Conservation (phyloP, 2,329 filamentous ascomycete species). For the Claviceps fusiformis region DNA sequence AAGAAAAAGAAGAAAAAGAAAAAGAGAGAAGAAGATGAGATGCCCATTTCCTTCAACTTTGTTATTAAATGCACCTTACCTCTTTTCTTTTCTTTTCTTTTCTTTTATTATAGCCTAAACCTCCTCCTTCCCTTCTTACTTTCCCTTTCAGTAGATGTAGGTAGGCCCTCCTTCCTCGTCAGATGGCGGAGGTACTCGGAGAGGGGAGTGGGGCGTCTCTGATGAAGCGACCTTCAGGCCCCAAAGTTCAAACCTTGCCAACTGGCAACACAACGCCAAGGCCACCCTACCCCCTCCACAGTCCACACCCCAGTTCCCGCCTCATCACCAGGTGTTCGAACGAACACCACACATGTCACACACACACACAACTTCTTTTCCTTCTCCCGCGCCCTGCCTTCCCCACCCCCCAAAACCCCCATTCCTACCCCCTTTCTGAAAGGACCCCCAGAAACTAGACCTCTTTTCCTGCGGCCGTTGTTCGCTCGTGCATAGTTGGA, state of each 20-base stretch:
- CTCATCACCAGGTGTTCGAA: background rate
- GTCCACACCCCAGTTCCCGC: background rate
- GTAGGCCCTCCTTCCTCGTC: background rate
- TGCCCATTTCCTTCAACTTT: too few relatives aligned
- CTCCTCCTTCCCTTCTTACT: too few relatives aligned
- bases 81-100: too few relatives aligned
- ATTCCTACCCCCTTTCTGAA: background rate
- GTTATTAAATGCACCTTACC: too few relatives aligned
- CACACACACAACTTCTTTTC: background rate
- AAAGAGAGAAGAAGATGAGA: too few relatives aligned
- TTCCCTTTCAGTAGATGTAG: background rate
- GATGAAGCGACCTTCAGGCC: background rate
- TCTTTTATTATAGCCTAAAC: too few relatives aligned
- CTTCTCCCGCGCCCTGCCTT: background rate
- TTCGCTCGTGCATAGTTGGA: slow-evolving; percentile 4
- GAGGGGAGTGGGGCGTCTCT: background rate
- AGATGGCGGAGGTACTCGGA: background rate
- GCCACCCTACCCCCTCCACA: background rate
- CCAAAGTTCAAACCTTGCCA: background rate
- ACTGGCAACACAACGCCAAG: background rate
- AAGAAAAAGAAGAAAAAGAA: too few relatives aligned
- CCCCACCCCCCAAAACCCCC: too few relatives aligned
- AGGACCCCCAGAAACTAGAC: background rate
- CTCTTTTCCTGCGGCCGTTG: background rate
- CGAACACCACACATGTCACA: background rate